Evolutionary conservation across 2,329 filamentous ascomycete species (phyloP).

Genomic region (Metarhizium sp.): DNA sequence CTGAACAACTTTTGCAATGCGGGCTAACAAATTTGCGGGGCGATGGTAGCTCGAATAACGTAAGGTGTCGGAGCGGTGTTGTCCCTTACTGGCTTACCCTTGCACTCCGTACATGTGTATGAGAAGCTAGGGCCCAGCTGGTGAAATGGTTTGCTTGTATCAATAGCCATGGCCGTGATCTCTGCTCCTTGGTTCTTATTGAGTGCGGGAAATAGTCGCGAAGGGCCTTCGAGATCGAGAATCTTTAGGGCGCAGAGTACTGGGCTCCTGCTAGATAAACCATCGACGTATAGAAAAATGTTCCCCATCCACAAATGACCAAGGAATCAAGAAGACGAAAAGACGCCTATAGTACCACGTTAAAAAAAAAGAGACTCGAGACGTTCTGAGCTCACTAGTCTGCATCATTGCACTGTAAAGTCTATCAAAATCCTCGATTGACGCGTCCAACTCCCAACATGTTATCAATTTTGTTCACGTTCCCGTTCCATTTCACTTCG

Average conservation of each 20-base stretch:
- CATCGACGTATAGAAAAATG: no score
- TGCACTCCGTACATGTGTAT: no score
- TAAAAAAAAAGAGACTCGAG: background rate
- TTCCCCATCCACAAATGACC: no score
- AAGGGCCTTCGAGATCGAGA: no score
- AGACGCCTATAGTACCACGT: slow-evolving; percentile 14
- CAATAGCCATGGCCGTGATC: slow-evolving; percentile 24
- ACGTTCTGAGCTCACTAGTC: background rate
- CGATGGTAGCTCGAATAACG: no score
- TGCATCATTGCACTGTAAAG: background rate
- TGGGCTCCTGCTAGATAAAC: no score
- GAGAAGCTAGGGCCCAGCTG: slow-evolving; percentile 12
- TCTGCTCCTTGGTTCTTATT: slow-evolving; percentile 28
- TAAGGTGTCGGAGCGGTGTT: no score
- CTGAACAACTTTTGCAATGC: no score
- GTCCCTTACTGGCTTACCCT: no score
- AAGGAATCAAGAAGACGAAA: slow-evolving; percentile 18
- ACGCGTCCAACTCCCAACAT: background rate
- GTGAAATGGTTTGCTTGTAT: slow-evolving; percentile 31
- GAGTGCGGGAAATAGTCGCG: slow-evolving; percentile 11
- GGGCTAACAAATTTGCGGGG: no score
- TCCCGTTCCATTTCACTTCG: background rate
- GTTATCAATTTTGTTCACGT: background rate
- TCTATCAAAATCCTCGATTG: background rate
- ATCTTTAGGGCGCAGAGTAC: no score